Conservation (phyloP, 257 asterid species). For the Mitragyna speciosa region DNA sequence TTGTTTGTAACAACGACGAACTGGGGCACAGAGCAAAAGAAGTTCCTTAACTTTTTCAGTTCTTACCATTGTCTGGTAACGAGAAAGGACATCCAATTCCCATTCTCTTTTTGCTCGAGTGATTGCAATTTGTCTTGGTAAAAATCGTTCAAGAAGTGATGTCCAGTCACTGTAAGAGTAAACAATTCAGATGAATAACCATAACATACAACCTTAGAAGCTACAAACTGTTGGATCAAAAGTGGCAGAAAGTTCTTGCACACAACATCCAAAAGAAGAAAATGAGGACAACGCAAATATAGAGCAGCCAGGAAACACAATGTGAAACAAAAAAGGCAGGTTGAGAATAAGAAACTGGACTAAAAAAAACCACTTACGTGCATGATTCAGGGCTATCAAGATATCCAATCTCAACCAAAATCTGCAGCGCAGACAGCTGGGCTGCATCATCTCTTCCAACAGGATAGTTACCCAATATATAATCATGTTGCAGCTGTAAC, state of each 20-base stretch:
- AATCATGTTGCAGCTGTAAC: slow-evolving; percentile 93
- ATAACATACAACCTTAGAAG: neutral
- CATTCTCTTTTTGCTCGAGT: slow-evolving; percentile 95
- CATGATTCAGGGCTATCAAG: slow-evolving; percentile 77
- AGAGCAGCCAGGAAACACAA: neutral
- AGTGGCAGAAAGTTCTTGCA: neutral
- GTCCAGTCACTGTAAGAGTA: slow-evolving; percentile 76
- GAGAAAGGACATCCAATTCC: slow-evolving; percentile 89
- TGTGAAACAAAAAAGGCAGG: neutral
- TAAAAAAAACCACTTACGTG: slow-evolving; percentile 65
- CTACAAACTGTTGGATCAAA: neutral
- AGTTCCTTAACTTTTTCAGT: neutral
- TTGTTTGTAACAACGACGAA: neutral
- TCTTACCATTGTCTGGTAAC: slow-evolving; percentile 85
- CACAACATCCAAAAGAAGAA: neutral
- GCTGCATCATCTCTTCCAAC: slow-evolving; percentile 99
- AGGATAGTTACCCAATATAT: slow-evolving; percentile 89
- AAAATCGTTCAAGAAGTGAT: slow-evolving; percentile 80
- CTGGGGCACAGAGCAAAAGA: neutral
- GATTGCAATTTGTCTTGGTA: slow-evolving; percentile 88
- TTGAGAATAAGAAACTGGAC: slow-evolving; percentile 3
- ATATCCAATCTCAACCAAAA: slow-evolving; percentile 84
- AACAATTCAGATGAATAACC: slow-evolving; percentile 15
- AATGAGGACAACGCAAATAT: neutral
- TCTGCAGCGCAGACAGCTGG: slow-evolving; percentile 92